Evolutionary conservation across 192 early-diverging fungal genomes (phyloP).

Genomic region (Coemansia sp.): DNA sequence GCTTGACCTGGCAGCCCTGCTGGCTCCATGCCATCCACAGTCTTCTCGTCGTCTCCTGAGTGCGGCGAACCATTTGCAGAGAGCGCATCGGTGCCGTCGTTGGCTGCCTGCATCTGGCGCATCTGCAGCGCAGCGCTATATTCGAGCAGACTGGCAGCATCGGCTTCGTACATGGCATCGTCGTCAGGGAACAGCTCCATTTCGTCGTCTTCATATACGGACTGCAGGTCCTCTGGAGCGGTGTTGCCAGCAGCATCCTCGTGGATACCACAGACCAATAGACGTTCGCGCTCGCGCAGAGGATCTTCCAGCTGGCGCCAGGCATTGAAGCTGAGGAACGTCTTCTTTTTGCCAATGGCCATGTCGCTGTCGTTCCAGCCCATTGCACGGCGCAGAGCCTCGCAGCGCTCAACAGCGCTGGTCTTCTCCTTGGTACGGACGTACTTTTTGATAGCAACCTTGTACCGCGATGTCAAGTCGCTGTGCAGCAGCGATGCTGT

Average conservation of each 20-base stretch:
- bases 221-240: constrained; percentile 49
- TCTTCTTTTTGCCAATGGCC: constrained; percentile 60
- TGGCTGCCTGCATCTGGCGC: constrained; percentile 30
- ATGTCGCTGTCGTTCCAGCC: constrained; percentile 61
- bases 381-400: constrained; percentile 56
- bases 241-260: constrained; percentile 17
- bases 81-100: constrained; percentile 11
- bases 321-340: constrained; percentile 70
- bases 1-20: constrained; percentile 17
- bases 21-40: constrained; percentile 32
- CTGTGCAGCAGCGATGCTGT: constrained; percentile 70
- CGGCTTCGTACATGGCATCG: constrained; percentile 38
- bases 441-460: constrained; percentile 54
- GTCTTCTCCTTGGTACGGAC: constrained; percentile 53
- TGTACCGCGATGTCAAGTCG: constrained; percentile 79
- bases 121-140: constrained; percentile 43
- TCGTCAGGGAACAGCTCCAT: constrained; percentile 40
- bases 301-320: constrained; percentile 85
- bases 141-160: constrained; percentile 42
- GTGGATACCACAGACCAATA: constrained; percentile 46
- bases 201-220: constrained; percentile 49
- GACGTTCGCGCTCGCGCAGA: constrained; percentile 69
- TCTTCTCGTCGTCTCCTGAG: constrained; percentile 44
- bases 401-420: constrained; percentile 42
- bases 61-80: constrained; percentile 13